Base-by-base conservation (phyloP, 495 filamentous ascomycete species). In the Lentithecium fluviatile region DNA sequence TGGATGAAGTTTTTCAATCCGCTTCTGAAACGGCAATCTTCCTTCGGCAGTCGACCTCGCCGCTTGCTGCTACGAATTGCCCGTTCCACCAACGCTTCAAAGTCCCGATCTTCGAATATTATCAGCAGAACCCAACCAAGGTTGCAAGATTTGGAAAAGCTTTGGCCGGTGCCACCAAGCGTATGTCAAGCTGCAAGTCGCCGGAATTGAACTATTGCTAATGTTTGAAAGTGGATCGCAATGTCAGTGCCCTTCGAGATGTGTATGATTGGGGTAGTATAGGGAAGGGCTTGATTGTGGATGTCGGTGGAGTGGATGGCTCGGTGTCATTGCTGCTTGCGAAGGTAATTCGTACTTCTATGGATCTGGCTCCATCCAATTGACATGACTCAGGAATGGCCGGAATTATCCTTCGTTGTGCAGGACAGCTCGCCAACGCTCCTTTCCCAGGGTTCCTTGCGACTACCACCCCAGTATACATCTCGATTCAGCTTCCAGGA, bases 1-100 rank as follows among this genome's bases (percentile, higher is more conserved):
- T 75, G 10, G 72, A 73, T 55, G 72, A 75, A 20, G 68, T 73
- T 58, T 59, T 73, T 38, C 52, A 65, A 45, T 71, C 72, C 0
- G 56, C 71, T 40, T 52, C 71, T 8, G 62, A 69, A n/a, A 21
- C 45, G 11, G 37, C 38, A 12, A 32, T 21, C 21, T 24, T 24
- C 23, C 15, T 74, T 12, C 17, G 47, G 2, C 26, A 24, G 15
- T 34, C 12, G 13, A 65, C 69, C 6, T 58, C 57, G 23, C 45
- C 59, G 26, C 21, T 55, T 23, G 29, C 59, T n/a, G 59, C 46
- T 13, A 26, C 12, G 6, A 17, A 63, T n/a, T 62, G 12, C 15
- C 69, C 70, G 5, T 75, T 75, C 54, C 15, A 46, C 10, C 62
- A 49, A 2, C 29, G 65, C 2, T 58, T 64, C 54, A 69, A 68